Percentiles rank a stretch among this genome's conserved stretches.
Evolutionary conservation across 1,139 yeast genomes (phyloP).

Genomic region (Tardiomyces blankii): DNA sequence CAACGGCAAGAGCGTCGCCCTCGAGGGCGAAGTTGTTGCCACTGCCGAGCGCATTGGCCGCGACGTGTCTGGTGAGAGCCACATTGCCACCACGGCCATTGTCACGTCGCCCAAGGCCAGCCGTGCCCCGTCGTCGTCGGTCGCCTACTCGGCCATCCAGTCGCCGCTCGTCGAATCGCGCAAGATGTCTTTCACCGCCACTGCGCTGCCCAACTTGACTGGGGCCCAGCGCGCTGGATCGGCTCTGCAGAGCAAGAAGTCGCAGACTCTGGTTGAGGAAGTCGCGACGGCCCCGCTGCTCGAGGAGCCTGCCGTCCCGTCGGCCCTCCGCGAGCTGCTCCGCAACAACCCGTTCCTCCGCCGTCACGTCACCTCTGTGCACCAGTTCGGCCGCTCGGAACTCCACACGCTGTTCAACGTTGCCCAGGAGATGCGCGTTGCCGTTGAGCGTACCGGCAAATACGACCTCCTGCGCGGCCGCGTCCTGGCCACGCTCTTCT

Average conservation of each 20-base stretch:
- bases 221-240: not conserved
- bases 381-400: constrained; percentile 76
- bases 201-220: not conserved
- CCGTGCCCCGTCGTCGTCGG: not conserved
- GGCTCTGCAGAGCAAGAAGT: not conserved
- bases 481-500: constrained; percentile 88
- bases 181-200: not conserved
- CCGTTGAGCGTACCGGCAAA: constrained; percentile 94
- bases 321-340: constrained; percentile 64
- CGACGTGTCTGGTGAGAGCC: constrained; percentile 16
- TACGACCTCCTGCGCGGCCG: constrained; percentile 84
- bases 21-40: constrained; percentile 66
- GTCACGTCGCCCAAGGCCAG: not conserved
- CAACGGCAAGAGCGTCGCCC: constrained; percentile 66
- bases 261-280: not conserved
- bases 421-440: constrained; percentile 96
- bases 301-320: constrained; percentile 57
- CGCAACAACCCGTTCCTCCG: constrained; percentile 86
- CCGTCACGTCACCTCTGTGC: constrained; percentile 78
- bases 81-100: too few relatives aligned
- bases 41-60: constrained; percentile 45
- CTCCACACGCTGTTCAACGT: constrained; percentile 88
- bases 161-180: not conserved
- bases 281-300: constrained; percentile 18
- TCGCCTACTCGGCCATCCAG: not conserved